Conservation (phyloP, 176 grass and related monocot genomes). For the Oryza nivara region DNA sequence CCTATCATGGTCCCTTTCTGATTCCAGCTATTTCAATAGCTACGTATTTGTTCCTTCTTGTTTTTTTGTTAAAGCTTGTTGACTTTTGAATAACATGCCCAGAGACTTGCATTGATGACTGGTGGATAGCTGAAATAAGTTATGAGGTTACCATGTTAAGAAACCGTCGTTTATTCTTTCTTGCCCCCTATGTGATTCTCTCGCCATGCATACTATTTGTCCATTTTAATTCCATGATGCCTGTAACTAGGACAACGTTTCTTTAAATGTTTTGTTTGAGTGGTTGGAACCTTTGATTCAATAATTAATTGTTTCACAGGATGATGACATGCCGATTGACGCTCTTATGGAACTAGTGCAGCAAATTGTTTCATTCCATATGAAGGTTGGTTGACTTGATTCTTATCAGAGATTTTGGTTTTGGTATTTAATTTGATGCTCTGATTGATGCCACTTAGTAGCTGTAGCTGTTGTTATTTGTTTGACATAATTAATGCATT, state of each 20-base stretch:
- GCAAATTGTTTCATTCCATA: conserved; percentile 98
- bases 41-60: not conserved
- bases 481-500: conserved; percentile 14
- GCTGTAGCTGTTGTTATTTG: not conserved
- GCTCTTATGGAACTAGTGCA: conserved; percentile 95
- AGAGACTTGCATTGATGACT: not conserved
- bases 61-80: not conserved
- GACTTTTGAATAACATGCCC: not conserved
- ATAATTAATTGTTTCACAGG: conserved; percentile 49
- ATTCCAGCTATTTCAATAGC: not conserved
- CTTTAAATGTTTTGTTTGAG: not conserved
- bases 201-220: not conserved
- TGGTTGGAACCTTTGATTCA: conserved; percentile 1
- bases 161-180: not conserved
- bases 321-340: conserved; percentile 87
- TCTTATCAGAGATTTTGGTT: not conserved
- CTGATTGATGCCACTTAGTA: not conserved
- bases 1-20: not conserved
- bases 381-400: conserved; percentile 66
- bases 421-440: not conserved
- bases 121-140: conserved; percentile 19
- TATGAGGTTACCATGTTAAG: not conserved
- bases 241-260: not conserved
- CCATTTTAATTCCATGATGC: not conserved
- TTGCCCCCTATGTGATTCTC: not conserved